Evolutionary conservation across 1,284 basidiomycete species (phyloP).

Genomic region (Macrocystidia cucumis): DNA sequence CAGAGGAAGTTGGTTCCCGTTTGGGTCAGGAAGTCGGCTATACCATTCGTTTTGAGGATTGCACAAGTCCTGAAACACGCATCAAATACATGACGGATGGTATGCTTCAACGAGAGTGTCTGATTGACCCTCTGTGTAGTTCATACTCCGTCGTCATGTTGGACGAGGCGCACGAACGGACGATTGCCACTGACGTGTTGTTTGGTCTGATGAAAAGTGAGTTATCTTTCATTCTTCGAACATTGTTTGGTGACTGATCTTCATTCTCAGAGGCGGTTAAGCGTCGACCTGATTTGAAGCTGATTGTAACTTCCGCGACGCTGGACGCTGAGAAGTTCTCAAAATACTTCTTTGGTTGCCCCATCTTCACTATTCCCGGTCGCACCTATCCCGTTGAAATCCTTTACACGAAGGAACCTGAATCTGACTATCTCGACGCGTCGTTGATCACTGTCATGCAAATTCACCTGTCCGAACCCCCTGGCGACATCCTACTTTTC

Average conservation of each 20-base stretch:
- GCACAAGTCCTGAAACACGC: conserved; percentile 93
- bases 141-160: conserved; percentile 96
- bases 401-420: conserved; percentile 97
- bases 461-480: conserved; percentile 96
- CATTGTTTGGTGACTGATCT: conserved; percentile 15
- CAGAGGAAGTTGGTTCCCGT: conserved; percentile 96
- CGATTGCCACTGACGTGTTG: conserved; percentile 95
- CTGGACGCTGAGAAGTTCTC: conserved; percentile 99
- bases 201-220: conserved; percentile 95
- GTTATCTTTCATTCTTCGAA: conserved; percentile 20
- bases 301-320: conserved; percentile 98
- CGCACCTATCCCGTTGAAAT: conserved; percentile 98
- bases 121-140: conserved; percentile 91
- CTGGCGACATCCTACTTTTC: conserved; percentile 95
- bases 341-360: conserved; percentile 96
- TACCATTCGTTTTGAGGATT: conserved; percentile 98
- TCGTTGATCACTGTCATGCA: conserved; percentile 99
- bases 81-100: conserved; percentile 99
- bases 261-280: conserved; percentile 80
- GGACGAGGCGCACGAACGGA: conserved; percentile 98
- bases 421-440: conserved; percentile 97
- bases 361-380: conserved; percentile 99
- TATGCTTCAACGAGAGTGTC: conserved; percentile 95
- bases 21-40: conserved; percentile 98
- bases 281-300: conserved; percentile 89